Conservation (phyloP, 163 green algal genomes). For the Dunaliella salina region DNA sequence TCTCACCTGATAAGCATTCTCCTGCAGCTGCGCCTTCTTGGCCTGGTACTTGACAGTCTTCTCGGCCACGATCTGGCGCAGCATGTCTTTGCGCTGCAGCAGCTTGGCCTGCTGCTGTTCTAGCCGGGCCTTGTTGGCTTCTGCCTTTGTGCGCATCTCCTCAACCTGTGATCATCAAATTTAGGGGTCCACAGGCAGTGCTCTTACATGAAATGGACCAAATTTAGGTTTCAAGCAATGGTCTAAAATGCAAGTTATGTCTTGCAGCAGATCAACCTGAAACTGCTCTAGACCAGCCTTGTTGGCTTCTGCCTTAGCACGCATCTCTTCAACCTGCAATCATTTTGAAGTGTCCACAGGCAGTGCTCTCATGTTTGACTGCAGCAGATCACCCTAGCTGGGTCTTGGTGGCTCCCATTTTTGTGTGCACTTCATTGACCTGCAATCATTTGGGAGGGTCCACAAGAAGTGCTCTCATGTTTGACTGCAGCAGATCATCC, state of each 20-base stretch:
- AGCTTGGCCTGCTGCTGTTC: constrained; percentile 26
- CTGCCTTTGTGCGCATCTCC: constrained; percentile 33
- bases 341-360: too few species aligned
- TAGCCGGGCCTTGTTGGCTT: constrained; percentile 30
- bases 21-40: constrained; percentile 51
- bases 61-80: constrained; percentile 34
- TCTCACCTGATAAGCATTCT: constrained; percentile 42
- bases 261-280: constrained; percentile 28
- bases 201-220: too few species aligned
- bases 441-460: neutral
- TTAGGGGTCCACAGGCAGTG: too few species aligned
- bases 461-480: too few species aligned
- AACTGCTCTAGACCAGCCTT: constrained; percentile 34
- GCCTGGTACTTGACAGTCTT: constrained; percentile 43
- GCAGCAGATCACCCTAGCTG: constrained; percentile 38
- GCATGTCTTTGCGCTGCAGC: constrained; percentile 44
- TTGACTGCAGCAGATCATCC: constrained; percentile 30
- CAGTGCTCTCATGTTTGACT: neutral
- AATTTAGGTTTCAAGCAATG: too few species aligned
- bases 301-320: constrained; percentile 29
- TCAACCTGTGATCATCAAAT: constrained; percentile 27
- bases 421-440: constrained; percentile 29
- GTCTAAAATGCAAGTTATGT: too few species aligned
- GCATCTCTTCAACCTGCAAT: constrained; percentile 18
- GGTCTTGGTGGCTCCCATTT: constrained; percentile 25